Percentiles rank a stretch among this genome's conserved stretches.
Evolutionary conservation across 78 protist genomes (phyloP).

Genomic region (Chrysochromulina parva): DNA sequence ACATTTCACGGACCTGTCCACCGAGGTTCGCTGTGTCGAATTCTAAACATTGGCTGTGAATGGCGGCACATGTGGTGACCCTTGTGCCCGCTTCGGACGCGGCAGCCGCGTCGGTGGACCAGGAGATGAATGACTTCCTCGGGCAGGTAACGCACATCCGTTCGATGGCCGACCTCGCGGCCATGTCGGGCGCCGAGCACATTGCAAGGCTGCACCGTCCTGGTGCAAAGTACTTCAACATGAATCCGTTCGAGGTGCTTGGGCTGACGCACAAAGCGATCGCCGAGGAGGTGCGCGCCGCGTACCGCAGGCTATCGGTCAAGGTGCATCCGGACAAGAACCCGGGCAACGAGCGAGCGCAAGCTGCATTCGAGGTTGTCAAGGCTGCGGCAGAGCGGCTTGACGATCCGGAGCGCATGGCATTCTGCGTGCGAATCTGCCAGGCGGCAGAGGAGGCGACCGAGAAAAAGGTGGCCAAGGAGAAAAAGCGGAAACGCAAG

Average conservation of each 20-base stretch:
- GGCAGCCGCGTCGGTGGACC: background rate
- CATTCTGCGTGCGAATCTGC: slow-evolving; percentile 14
- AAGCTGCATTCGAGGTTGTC: background rate
- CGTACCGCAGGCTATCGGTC: background rate
- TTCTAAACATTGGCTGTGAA: no score
- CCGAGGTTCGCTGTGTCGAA: no score
- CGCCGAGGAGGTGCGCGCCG: background rate
- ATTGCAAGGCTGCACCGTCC: background rate
- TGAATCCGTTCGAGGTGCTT: slow-evolving; percentile 19
- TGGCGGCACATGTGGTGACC: background rate
- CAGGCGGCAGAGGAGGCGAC: slow-evolving; percentile 12
- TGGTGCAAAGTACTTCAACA: slow-evolving; percentile 10
- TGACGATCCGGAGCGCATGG: background rate
- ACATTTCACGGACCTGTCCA: no score
- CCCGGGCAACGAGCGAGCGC: background rate
- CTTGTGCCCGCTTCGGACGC: background rate
- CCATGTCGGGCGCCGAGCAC: background rate
- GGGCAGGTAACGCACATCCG: background rate
- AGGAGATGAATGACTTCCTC: background rate
- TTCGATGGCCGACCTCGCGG: background rate
- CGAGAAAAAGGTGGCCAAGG: background rate
- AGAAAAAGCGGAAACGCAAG: background rate
- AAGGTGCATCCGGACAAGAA: slow-evolving; percentile 29
- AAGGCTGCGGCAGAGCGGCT: background rate
- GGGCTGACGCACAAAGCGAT: background rate